Percentiles rank a stretch among this genome's conserved stretches.
These are phyloP conservation scores for Gossypium raimondii DNA, from an alignment of 345 rosid genomes.

Conservation along the genomic window DNA sequence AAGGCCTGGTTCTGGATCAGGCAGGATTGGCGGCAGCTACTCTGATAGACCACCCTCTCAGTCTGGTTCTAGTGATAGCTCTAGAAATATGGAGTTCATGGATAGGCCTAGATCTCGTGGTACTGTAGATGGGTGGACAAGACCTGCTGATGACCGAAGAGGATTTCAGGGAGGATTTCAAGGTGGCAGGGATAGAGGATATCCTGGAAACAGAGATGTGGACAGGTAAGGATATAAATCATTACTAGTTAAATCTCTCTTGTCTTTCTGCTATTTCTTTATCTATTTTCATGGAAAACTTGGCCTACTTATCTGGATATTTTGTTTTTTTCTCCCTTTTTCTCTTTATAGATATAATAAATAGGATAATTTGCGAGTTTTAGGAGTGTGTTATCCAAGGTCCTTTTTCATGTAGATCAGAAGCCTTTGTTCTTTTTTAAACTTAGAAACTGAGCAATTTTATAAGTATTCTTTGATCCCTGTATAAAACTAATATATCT, in stretches of 20 bases:
- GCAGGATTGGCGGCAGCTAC: slow-evolving; percentile 48
- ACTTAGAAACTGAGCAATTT: neutral
- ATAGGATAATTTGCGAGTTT: neutral
- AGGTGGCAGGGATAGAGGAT: slow-evolving; percentile 83
- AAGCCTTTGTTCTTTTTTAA: neutral
- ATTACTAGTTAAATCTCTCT: neutral
- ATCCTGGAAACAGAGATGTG: slow-evolving; percentile 56
- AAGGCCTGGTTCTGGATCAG: slow-evolving; percentile 77
- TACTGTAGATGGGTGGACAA: slow-evolving; percentile 57
- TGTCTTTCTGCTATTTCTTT: neutral
- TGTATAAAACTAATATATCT: neutral
- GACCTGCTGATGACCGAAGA: slow-evolving; percentile 69
- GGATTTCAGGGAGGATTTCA: slow-evolving; percentile 36
- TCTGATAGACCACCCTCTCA: slow-evolving; percentile 81
- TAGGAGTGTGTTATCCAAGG: neutral
- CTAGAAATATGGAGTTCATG: slow-evolving; percentile 55
- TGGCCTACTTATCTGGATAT: neutral
- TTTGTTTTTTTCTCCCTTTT: too few relatives aligned
- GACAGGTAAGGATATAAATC: slow-evolving; percentile 56
- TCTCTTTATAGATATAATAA: neutral
- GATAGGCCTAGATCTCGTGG: slow-evolving; percentile 88
- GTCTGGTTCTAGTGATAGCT: slow-evolving; percentile 70
- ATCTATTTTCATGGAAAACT: neutral
- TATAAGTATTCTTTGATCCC: neutral
- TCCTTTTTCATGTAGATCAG: neutral